Base-by-base conservation (phyloP, 139 green algal species). In the Volvox africanus region DNA sequence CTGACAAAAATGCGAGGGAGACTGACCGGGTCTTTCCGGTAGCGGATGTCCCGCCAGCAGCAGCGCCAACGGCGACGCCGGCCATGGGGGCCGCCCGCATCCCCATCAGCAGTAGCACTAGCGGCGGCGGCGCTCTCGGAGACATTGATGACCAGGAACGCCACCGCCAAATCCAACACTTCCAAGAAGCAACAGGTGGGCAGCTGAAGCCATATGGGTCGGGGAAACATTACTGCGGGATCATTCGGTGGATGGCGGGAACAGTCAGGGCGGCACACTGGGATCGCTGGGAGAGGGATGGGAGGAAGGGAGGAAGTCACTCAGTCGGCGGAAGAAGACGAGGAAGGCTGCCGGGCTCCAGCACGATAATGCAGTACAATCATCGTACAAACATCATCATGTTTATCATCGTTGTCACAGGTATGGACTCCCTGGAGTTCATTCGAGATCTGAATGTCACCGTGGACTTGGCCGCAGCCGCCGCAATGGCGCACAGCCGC, bases 401-500 rank as follows among this genome's bases (percentile, higher is more conserved):
- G 5, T 14, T 55, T 9, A 9, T 55, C 44, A 55, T 55, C 44
- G 9, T 55, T 9, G 35, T 18, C 21, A 18, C 84, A 89, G 84
- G 86, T 2, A 90, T 90, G 86, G 86, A 84, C 50, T 90, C 86
- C 28, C 50, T 83, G 21, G 73, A 35, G 50, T 90, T 90, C 69
- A 75, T 90, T 14, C 86, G 33, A 14, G 86, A 90, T 55, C 86
- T 90, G 24, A 90, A 90, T 75, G 50, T 67, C 14, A 24, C 26
- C 13, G 14, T 68, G 11, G 30, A 88, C 65, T 0, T 28, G 21
- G 20, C 28, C 5, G 81, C 62, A 17, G 61, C 61, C 61, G 81
- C 81, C 17, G 50, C 55, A 19, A n/a, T 67, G 61, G 61, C 6
- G 32, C 5, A 22, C 81, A 61, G 50, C 5, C 30, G 50, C 62